Percentiles rank a stretch among this genome's conserved stretches.
Evolutionary conservation across 2,329 filamentous ascomycete genomes (phyloP).

Genomic region (Daldinia sp.): DNA sequence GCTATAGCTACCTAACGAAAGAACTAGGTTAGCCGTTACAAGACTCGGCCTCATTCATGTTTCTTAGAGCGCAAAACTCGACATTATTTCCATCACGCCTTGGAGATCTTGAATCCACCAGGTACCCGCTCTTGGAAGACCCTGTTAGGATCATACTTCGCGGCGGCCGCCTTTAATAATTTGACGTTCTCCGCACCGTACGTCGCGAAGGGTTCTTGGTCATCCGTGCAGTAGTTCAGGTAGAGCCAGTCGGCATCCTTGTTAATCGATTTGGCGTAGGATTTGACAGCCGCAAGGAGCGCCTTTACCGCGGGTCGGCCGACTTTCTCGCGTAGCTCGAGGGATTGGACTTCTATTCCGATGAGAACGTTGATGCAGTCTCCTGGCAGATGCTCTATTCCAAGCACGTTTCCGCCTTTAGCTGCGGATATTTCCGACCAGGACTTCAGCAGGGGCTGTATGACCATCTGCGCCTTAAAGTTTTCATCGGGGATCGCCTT

Average conservation of each 20-base stretch:
- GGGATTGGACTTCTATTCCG: conserved; percentile 19
- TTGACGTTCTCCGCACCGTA: conserved; percentile 43
- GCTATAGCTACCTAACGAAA: no score
- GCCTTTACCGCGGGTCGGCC: conserved; percentile 1
- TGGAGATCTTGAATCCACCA: conserved; percentile 36
- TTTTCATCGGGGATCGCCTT: conserved; percentile 5
- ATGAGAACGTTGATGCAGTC: conserved; percentile 22
- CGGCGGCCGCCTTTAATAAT: conserved; percentile 42
- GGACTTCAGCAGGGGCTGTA: conserved; percentile 20
- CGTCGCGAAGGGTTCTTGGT: conserved; percentile 40
- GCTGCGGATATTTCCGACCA: conserved; percentile 12
- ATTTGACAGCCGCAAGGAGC: conserved; percentile 18
- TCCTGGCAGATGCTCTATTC: conserved; percentile 15
- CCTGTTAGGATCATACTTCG: conserved; percentile 46
- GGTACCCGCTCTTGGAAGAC: conserved; percentile 38
- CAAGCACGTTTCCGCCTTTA: conserved; percentile 30
- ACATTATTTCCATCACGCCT: not conserved
- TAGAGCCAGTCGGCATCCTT: conserved; percentile 25
- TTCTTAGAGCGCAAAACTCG: not conserved
- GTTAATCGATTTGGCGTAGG: conserved; percentile 16
- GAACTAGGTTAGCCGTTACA: not conserved
- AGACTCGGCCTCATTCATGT: not conserved
- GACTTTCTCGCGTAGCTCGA: conserved; percentile 13
- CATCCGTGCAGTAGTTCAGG: conserved; percentile 42
- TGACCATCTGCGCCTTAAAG: conserved; percentile 17